Base-by-base conservation (phyloP, 2,329 filamentous ascomycete species). In the Emergomyces africanus region DNA sequence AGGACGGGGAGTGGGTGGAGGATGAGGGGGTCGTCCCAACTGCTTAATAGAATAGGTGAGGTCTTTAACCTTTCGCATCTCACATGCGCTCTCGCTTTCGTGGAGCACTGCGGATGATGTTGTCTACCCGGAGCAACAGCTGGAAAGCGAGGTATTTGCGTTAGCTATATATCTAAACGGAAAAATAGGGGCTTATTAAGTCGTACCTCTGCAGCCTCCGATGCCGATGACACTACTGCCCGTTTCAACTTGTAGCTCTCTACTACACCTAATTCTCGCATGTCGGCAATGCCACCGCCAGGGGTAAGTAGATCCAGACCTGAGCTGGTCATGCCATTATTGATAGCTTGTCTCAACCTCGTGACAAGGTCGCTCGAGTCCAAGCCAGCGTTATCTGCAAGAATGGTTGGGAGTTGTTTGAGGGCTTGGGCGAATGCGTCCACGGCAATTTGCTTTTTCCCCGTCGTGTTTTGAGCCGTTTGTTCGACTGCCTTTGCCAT, bases 161-260 rank as follows among this genome's bases (percentile, higher is more conserved):
- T 67, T 63, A 67, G 67, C 59, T 33, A 54, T 33, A 33, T 12
- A 23, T 33, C 18, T 8, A 39, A 23, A 53, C n/a, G 30, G 48
- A 37, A 20, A 51, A 20, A 35, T 35, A 8, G 49, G 33, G 20
- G 20, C 30, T n/a, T 1, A 37, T 12, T 23, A 30, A 6, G 39
- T 72, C 85, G 78, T 80, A 95, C 90, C 83, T 99, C 94, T 65
- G 94, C 91, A 63, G 94, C 94, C 77, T 99, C 94, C 60, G 90
- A 95, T 25, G 94, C 94, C 62, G 90, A 96, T 57, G 88, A 95
- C 57, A 99, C 94, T 58, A 99, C 94, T n/a, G 94, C 94, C 72
- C 85, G 87, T 83, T 99, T 99, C 72, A 99, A 78, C 81, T 99
- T 99, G 81, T 96, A 97, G 74, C 90, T 95, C 78, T 99, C 94